Conservation (phyloP, 345 rosid species). For the Carallia pectinifolia region DNA sequence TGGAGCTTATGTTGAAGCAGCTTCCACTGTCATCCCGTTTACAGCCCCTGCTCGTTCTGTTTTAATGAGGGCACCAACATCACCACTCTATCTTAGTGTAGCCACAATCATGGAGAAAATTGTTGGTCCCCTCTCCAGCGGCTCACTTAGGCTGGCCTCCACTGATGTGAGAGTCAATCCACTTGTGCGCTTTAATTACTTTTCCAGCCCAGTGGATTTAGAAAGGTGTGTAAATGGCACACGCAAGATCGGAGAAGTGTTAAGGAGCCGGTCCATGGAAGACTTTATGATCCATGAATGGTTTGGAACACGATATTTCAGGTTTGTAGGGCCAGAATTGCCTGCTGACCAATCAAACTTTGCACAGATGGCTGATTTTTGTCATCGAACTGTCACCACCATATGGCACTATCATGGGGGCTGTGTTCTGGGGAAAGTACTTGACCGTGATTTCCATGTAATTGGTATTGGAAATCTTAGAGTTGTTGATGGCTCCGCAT, state of each 20-base stretch:
- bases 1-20: conserved; percentile 86
- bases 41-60: conserved; percentile 53
- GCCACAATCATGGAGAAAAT: conserved; percentile 88
- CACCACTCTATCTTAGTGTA: conserved; percentile 76
- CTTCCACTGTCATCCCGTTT: conserved; percentile 71
- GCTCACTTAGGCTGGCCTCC: conserved; percentile 80
- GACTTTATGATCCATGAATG: conserved; percentile 68
- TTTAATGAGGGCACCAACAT: conserved; percentile 52
- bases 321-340: conserved; percentile 70
- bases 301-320: conserved; percentile 66
- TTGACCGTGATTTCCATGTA: conserved; percentile 53
- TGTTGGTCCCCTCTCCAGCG: conserved; percentile 61
- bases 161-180: conserved; percentile 84
- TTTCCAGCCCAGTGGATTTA: conserved; percentile 62
- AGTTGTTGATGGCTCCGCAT: conserved; percentile 82
- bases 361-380: conserved; percentile 65
- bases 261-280: conserved; percentile 66
- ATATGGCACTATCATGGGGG: conserved; percentile 99
- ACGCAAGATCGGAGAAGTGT: conserved; percentile 58
- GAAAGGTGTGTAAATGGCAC: conserved; percentile 81
- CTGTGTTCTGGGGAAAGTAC: conserved; percentile 76
- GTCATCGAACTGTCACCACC: conserved; percentile 73
- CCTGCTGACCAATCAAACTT: conserved; percentile 58
- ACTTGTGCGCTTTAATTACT: conserved; percentile 76
- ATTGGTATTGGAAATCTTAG: conserved; percentile 53